Percentiles rank a stretch among this genome's conserved stretches.
These are phyloP conservation scores for Citrus medica DNA, from an alignment of 345 rosid genomes.

Conservation along the genomic window DNA sequence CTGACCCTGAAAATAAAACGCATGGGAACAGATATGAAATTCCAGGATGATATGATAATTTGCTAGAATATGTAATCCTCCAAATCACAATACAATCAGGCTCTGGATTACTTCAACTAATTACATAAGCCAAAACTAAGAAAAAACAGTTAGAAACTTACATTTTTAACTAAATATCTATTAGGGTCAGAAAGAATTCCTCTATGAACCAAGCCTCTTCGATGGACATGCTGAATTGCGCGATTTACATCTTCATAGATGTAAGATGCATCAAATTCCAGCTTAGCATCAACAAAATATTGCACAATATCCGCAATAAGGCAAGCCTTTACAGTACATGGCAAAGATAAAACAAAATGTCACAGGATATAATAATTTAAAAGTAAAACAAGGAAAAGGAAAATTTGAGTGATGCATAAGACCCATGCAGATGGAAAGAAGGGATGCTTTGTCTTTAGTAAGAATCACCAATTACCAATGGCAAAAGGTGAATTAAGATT, in stretches of 20 bases:
- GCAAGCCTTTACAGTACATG: conserved; percentile 61
- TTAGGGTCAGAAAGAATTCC: conserved; percentile 84
- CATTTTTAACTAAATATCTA: conserved; percentile 82
- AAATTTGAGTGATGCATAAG: neutral
- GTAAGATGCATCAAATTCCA: conserved; percentile 92
- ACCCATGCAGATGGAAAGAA: neutral
- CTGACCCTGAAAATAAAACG: conserved; percentile 49
- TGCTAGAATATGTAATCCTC: neutral
- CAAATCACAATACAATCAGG: conserved; percentile 9
- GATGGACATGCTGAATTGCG: conserved; percentile 95
- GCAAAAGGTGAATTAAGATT: neutral
- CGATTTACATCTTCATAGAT: conserved; percentile 88
- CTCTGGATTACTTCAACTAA: neutral
- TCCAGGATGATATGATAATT: neutral
- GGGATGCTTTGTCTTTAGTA: neutral
- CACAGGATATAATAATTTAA: neutral
- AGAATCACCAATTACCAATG: neutral
- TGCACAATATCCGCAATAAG: conserved; percentile 96
- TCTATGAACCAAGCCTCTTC: conserved; percentile 87
- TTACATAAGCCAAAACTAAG: neutral
- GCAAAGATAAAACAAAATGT: neutral
- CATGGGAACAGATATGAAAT: conserved; percentile 3
- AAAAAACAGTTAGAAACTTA: conserved; percentile 23
- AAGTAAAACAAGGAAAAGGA: neutral
- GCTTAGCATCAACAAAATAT: conserved; percentile 83